These are phyloP conservation scores for Trypanosoma cruzi DNA, from an alignment of 208 protist genomes.

Conservation along the genomic window DNA sequence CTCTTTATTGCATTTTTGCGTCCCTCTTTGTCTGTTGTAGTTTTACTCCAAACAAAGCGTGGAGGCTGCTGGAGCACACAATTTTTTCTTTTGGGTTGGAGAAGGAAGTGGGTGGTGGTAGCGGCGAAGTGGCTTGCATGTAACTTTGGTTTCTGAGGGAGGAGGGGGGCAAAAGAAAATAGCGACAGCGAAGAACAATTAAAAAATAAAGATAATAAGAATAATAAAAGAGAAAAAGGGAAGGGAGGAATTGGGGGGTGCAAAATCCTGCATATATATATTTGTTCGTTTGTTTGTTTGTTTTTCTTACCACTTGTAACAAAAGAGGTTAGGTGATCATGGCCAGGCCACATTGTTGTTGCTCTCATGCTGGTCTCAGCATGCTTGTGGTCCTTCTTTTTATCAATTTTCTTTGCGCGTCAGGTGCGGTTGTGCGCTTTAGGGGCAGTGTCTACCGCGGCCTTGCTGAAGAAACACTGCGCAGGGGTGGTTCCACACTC, in stretches of 20 bases:
- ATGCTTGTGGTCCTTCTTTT: neutral
- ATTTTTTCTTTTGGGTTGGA: neutral
- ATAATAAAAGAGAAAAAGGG: neutral
- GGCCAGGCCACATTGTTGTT: neutral
- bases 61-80: neutral
- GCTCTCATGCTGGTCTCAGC: neutral
- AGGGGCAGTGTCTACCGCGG: conserved; percentile 68
- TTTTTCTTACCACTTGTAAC: neutral
- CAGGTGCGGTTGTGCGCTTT: conserved; percentile 52
- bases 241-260: neutral
- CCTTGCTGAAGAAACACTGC: conserved; percentile 40
- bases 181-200: neutral
- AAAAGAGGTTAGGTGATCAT: neutral
- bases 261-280: too few relatives aligned
- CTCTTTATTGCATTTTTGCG: neutral
- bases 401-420: conserved; percentile 1
- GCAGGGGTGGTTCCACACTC: conserved; percentile 53
- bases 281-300: neutral
- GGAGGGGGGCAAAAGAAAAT: neutral
- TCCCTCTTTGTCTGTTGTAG: neutral
- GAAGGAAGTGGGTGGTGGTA: neutral
- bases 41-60: neutral
- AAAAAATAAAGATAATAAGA: neutral
- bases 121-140: neutral
- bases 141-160: neutral